Evolutionary conservation across 495 filamentous ascomycete species (phyloP).

Genomic region (Staphylotrichum tortipilum): DNA sequence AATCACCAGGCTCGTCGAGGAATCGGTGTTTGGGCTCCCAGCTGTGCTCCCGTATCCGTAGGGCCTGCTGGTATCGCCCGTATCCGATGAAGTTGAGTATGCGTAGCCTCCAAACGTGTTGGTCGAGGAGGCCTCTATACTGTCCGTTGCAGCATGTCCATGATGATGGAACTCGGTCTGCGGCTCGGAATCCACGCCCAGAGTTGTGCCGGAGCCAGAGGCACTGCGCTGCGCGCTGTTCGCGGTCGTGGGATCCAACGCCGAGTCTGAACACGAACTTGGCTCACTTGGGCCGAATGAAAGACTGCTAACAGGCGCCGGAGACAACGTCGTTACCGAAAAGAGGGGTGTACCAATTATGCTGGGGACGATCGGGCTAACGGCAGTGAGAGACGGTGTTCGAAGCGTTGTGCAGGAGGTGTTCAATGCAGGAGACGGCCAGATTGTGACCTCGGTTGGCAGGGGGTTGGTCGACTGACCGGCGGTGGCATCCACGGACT

Average conservation of each 20-base stretch:
- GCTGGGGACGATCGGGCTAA: background rate
- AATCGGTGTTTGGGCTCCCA: too few species aligned
- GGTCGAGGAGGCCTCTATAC: background rate
- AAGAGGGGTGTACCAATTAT: background rate
- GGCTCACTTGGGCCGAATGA: background rate
- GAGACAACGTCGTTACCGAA: background rate
- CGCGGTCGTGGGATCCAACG: background rate
- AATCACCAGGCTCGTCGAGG: background rate
- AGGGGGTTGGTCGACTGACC: background rate
- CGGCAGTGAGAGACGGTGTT: conserved; percentile 2
- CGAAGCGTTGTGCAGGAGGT: conserved; percentile 1
- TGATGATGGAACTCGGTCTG: conserved; percentile 18
- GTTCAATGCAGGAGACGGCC: conserved; percentile 1
- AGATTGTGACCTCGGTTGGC: conserved; percentile 5
- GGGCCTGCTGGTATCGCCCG: conserved; percentile 7
- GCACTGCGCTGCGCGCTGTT: conserved; percentile 1
- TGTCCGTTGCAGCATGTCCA: background rate
- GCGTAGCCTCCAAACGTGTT: conserved; percentile 8
- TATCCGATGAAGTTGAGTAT: conserved; percentile 6
- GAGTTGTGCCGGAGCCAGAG: background rate
- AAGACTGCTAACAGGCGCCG: background rate
- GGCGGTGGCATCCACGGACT: background rate
- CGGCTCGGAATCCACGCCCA: conserved; percentile 4
- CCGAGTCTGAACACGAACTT: background rate
- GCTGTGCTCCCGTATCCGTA: background rate